phyloP scores from a whole-genome alignment of 2,329 filamentous ascomycete genomes.

The Penicillium crustosum region DNA sequence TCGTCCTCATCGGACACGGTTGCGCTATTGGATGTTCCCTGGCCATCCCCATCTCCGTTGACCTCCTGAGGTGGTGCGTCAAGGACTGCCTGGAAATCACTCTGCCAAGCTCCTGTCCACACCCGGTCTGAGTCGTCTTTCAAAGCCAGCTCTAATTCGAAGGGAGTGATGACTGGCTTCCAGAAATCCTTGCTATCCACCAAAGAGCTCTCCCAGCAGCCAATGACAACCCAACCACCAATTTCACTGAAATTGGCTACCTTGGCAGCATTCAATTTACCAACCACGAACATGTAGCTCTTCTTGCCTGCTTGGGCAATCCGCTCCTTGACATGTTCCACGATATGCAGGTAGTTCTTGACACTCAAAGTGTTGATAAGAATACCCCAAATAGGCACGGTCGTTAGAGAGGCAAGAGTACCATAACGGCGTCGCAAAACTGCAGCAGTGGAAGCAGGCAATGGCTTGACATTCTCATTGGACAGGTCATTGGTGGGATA shows the following conservation, averaged over 20 bases:
- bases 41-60: constrained; percentile 25
- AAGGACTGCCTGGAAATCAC: constrained; percentile 73
- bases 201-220: constrained; percentile 95
- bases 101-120: constrained; percentile 88
- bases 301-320: constrained; percentile 87
- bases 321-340: constrained; percentile 68
- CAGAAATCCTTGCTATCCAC: constrained; percentile 88
- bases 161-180: constrained; percentile 89
- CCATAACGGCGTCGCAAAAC: constrained; percentile 83
- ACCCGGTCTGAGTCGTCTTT: constrained; percentile 71
- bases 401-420: constrained; percentile 75
- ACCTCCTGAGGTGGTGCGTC: constrained; percentile 32
- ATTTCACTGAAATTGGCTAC: constrained; percentile 95
- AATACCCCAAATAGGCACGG: constrained; percentile 84
- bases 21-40: constrained; percentile 27
- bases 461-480: constrained; percentile 35
- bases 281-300: constrained; percentile 92
- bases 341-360: constrained; percentile 80
- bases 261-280: constrained; percentile 93
- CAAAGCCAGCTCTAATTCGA: constrained; percentile 80
- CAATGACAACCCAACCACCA: constrained; percentile 94
- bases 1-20: constrained; percentile 50
- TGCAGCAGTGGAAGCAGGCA: constrained; percentile 54
- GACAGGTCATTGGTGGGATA: constrained; percentile 59
- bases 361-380: constrained; percentile 94